Conservation (phyloP, 2,329 filamentous ascomycete genomes). For the Salinomyces thailandicus region DNA sequence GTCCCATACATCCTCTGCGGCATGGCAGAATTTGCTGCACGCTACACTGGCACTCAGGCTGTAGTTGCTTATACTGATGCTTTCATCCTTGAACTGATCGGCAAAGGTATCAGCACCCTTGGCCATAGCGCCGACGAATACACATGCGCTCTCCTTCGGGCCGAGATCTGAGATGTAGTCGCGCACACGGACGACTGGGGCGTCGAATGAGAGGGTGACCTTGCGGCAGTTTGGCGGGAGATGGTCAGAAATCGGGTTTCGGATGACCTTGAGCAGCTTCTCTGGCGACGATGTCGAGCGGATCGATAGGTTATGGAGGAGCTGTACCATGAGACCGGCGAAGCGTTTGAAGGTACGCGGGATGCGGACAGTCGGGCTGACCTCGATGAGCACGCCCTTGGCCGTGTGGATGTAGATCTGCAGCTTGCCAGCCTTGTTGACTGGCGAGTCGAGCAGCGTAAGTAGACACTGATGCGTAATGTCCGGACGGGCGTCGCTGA, state of each 20-base stretch:
- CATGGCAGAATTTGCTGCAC: constrained; percentile 99
- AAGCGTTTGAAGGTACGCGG: constrained; percentile 98
- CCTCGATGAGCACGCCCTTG: constrained; percentile 93
- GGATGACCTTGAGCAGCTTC: constrained; percentile 93
- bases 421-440: constrained; percentile 95
- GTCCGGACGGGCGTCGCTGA: constrained; percentile 92
- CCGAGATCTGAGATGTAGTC: constrained; percentile 77
- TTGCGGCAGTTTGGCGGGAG: constrained; percentile 95
- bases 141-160: constrained; percentile 84
- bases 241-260: constrained; percentile 95
- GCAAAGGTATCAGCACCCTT: constrained; percentile 95
- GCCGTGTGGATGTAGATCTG: constrained; percentile 99
- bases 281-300: constrained; percentile 94
- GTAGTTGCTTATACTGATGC: constrained; percentile 97
- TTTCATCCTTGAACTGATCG: constrained; percentile 87
- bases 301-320: constrained; percentile 90
- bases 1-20: constrained; percentile 91
- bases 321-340: constrained; percentile 94
- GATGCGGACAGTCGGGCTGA: constrained; percentile 95
- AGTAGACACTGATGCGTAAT: constrained; percentile 99
- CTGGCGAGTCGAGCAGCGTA: constrained; percentile 90
- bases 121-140: constrained; percentile 97
- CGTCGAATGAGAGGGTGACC: constrained; percentile 90
- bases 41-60: constrained; percentile 94
- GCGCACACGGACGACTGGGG: constrained; percentile 71